Percentiles rank a stretch among this genome's conserved stretches.
These are phyloP conservation scores for Liriodendron chinense DNA, from an alignment of 164 flowering plant species.

Conservation along the genomic window DNA sequence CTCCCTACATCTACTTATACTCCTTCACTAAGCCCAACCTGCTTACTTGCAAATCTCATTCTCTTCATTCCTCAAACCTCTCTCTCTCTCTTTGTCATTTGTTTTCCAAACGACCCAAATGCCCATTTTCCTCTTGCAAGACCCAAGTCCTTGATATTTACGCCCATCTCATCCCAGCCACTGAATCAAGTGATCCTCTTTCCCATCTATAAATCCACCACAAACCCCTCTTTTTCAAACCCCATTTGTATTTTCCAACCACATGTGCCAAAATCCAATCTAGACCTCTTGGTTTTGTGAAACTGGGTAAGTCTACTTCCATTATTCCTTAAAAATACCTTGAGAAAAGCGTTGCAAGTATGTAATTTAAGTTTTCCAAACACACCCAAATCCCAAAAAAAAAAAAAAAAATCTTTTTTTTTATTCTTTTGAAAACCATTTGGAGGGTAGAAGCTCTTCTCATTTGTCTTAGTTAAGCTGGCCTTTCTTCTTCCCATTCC, in stretches of 20 bases:
- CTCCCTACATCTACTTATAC: not conserved
- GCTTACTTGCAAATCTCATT: not conserved
- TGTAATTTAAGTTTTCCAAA: slow-evolving; percentile 14
- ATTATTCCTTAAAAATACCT: slow-evolving; percentile 18
- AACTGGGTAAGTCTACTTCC: slow-evolving; percentile 13
- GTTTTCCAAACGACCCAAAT: not conserved
- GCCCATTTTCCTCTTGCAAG: slow-evolving; percentile 3
- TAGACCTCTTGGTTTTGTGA: slow-evolving; percentile 10
- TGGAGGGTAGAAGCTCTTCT: not conserved
- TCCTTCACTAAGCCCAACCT: not conserved
- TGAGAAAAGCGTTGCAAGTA: slow-evolving; percentile 19
- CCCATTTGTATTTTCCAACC: not conserved
- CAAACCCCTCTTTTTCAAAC: not conserved
- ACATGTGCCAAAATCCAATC: not conserved
- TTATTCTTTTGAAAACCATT: not conserved
- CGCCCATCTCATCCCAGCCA: not conserved
- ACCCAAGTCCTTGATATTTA: not conserved
- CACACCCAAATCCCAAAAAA: not conserved
- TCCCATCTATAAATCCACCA: not conserved
- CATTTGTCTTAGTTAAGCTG: slow-evolving; percentile 11
- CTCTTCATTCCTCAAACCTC: not conserved
- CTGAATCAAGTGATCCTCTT: not conserved
- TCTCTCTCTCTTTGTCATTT: not conserved
- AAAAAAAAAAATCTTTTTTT: slow-evolving; percentile 8
- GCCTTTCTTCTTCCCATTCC: slow-evolving; percentile 7